Conservation (phyloP, 257 asterid genomes). For the Capsicum rhomboideum region DNA sequence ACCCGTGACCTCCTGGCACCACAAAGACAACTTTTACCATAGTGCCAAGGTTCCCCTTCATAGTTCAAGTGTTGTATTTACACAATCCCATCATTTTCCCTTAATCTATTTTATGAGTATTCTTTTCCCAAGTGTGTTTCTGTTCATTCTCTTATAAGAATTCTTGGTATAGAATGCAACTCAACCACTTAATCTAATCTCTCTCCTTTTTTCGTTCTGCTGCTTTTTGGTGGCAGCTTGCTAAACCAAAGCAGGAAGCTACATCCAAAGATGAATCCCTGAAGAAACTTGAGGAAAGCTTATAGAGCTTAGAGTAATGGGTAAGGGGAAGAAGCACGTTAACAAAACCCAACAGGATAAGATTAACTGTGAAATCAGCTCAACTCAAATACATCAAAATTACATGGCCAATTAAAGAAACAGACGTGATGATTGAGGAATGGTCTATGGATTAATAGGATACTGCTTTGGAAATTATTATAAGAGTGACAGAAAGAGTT, state of each 20-base stretch:
- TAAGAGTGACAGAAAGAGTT: conserved; percentile 47
- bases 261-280: conserved; percentile 63
- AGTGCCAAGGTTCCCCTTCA: not conserved
- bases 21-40: not conserved
- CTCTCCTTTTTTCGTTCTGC: not conserved
- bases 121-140: not conserved
- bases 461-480: not conserved
- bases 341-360: conserved; percentile 61
- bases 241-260: conserved; percentile 61
- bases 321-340: conserved; percentile 63
- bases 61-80: not conserved
- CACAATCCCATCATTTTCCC: not conserved
- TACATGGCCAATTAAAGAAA: conserved; percentile 53
- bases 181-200: not conserved
- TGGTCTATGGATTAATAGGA: not conserved
- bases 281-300: conserved; percentile 70
- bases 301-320: conserved; percentile 58
- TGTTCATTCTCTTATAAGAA: not conserved
- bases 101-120: not conserved
- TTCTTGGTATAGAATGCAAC: not conserved
- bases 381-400: conserved; percentile 35
- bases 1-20: not conserved
- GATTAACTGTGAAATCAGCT: conserved; percentile 52
- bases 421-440: conserved; percentile 6
- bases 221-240: conserved; percentile 37